A percentile compares a stretch with the other conserved stretches of the same genome.
Conservation (phyloP, 2,329 filamentous ascomycete genomes). For the Amesomyces nigricolor region DNA sequence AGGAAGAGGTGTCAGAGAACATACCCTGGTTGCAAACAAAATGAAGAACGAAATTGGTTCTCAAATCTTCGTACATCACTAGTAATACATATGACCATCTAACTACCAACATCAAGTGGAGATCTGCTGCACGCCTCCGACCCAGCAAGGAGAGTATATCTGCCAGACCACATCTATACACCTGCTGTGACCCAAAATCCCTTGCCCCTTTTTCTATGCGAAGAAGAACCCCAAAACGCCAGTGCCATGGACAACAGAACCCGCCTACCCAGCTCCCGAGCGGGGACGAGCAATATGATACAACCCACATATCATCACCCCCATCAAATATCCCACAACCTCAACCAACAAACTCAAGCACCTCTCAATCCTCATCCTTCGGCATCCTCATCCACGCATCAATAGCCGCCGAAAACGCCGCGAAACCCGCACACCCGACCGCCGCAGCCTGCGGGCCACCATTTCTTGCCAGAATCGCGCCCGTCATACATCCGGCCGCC, state of each 20-base stretch:
- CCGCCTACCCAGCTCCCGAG: conserved; percentile 8
- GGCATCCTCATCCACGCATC: conserved; percentile 86
- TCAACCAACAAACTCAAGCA: not conserved
- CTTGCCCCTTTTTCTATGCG: conserved; percentile 10
- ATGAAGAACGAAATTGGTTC: no score
- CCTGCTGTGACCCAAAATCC: not conserved
- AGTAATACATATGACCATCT: not conserved
- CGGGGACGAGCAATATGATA: conserved; percentile 8
- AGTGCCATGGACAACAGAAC: conserved; percentile 27
- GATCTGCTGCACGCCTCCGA: not conserved
- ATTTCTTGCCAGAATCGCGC: conserved; percentile 77
- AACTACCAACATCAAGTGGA: conserved; percentile 10
- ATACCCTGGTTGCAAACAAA: no score
- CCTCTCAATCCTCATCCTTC: conserved; percentile 44
- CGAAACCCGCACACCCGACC: conserved; percentile 87
- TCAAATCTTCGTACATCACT: not conserved
- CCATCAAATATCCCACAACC: no score
- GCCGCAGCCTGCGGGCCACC: conserved; percentile 85
- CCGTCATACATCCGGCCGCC: conserved; percentile 82
- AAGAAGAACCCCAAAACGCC: conserved; percentile 25
- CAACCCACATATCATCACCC: not conserved
- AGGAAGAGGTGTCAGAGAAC: no score
- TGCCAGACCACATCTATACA: conserved; percentile 4
- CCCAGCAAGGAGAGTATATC: not conserved
- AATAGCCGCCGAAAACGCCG: conserved; percentile 86